Evolutionary conservation across 352 stramenopile species (phyloP).

Genomic region (Phytopythium helicoides): DNA sequence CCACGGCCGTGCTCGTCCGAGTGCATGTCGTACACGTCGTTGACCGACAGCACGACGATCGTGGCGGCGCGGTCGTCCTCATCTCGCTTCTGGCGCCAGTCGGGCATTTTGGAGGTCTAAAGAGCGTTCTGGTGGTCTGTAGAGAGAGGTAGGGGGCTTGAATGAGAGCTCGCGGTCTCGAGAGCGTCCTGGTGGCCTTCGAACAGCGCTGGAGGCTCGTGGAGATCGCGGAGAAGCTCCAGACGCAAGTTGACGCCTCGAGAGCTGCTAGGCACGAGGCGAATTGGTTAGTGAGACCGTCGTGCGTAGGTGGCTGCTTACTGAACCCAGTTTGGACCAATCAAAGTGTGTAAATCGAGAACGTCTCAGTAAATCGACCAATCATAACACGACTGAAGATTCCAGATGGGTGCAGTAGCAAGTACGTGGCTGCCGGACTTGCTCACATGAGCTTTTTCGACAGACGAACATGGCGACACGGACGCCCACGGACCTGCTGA

Average conservation of each 20-base stretch:
- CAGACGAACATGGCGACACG: too few species aligned
- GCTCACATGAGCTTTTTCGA: not conserved
- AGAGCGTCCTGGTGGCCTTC: not conserved
- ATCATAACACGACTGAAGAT: not conserved
- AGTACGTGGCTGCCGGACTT: too few species aligned
- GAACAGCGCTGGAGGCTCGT: not conserved
- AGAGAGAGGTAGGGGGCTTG: too few species aligned
- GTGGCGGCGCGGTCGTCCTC: conserved; percentile 14
- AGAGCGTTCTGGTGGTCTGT: too few species aligned
- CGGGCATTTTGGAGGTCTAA: not conserved
- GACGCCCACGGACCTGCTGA: too few species aligned
- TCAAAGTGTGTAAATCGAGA: not conserved
- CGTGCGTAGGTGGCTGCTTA: not conserved
- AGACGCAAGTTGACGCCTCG: too few species aligned
- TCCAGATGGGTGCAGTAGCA: too few species aligned
- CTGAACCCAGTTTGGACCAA: conserved; percentile 1
- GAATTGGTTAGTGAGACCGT: not conserved
- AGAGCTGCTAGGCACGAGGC: too few species aligned
- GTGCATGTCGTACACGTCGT: conserved; percentile 57
- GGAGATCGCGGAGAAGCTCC: not conserved
- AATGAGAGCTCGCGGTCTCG: not conserved
- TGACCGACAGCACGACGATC: conserved; percentile 42
- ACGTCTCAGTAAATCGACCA: not conserved
- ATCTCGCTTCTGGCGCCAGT: conserved; percentile 12
- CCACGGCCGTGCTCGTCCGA: conserved; percentile 40